Evolutionary conservation across 192 early-diverging fungal genomes (phyloP), one percentile per base, ranked within the genome.

Genomic region (Mortierella hygrophila): DNA sequence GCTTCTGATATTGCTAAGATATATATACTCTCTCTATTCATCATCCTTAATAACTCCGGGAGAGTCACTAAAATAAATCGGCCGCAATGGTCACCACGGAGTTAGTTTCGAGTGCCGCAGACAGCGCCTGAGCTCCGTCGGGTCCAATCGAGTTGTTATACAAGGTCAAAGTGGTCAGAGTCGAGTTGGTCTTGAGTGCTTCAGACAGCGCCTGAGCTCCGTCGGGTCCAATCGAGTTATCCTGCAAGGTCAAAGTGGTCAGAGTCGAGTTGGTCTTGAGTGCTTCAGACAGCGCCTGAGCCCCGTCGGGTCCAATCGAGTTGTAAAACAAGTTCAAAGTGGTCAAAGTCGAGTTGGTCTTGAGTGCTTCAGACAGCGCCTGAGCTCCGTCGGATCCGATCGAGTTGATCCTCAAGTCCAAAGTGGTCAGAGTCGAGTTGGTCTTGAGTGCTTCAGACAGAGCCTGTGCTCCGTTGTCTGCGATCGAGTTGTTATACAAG

Each of bases 391-490:
- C 3, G 41, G 32, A 44, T 72, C 71, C 71, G 23, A 72, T 72
- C 40, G 4, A 11, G 71, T 72, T 72, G 8, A n/a, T n/a, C n/a
- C n/a, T 44, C 77, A 78, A 78, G 52, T 60, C 20, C 70, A 79
- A 79, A 79, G 77, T 79, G 77, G 70, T 65, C 70, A 79, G 69
- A 55, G 77, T 63, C 49, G 37, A 72, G 77, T 72, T 79, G 70
- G 40, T 79, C 77, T 79, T 72, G 77, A 79, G 68, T 79, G 77
- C 77, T 70, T 79, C 77, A 72, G 77, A 70, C 70, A 79, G 77
- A 70, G 70, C 77, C 77, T 79, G 15, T 4, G 26, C 63, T 69
- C 75, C 75, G 63, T 35, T 32, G 4, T 46, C 60, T 68, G 29
- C 63, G 42, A 76, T 76, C n/a, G 37, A 68, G 40, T 76, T 76